These are phyloP conservation scores for Tanacetum coccineum DNA, from an alignment of 129 eudicot species.

Conservation along the genomic window DNA sequence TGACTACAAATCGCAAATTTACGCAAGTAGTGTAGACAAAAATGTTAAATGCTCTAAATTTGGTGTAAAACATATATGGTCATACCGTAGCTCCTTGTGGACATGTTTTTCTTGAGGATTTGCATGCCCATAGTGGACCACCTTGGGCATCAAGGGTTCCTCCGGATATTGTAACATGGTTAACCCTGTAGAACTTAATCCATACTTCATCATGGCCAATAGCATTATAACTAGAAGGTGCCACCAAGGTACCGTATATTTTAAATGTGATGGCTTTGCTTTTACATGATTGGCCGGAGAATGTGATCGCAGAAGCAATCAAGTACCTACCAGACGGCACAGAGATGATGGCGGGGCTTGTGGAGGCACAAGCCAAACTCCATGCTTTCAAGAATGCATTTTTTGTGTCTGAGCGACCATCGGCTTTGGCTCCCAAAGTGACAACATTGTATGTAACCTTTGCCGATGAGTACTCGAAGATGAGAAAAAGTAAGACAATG, in stretches of 20 bases:
- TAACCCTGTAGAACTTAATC: conserved; percentile 46
- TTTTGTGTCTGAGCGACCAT: conserved; percentile 20
- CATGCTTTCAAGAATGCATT: conserved; percentile 28
- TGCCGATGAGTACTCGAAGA: conserved; percentile 11
- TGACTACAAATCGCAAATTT: too few relatives aligned
- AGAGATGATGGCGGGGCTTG: conserved; percentile 11
- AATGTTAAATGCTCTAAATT: too few relatives aligned
- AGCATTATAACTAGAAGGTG: conserved; percentile 19
- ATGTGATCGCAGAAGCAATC: conserved; percentile 21
- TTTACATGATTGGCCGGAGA: conserved; percentile 27
- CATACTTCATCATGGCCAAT: conserved; percentile 40
- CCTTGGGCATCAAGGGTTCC: conserved; percentile 61
- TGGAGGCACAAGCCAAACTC: conserved; percentile 23
- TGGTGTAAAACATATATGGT: neutral
- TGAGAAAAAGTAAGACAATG: conserved; percentile 11
- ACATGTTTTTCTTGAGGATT: conserved; percentile 45
- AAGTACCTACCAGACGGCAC: conserved; percentile 29
- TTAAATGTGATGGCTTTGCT: conserved; percentile 22
- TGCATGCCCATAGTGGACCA: conserved; percentile 48
- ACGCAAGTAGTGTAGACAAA: too few relatives aligned
- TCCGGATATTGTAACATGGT: conserved; percentile 52
- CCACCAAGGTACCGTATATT: conserved; percentile 28
- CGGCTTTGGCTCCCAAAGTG: conserved; percentile 25
- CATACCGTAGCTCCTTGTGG: conserved; percentile 61
- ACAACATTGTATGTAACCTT: conserved; percentile 27